A percentile compares a stretch with the other conserved stretches of the same genome.
Conservation (phyloP, 306 rosid genomes). For the Trichosanthes cucumerina region DNA sequence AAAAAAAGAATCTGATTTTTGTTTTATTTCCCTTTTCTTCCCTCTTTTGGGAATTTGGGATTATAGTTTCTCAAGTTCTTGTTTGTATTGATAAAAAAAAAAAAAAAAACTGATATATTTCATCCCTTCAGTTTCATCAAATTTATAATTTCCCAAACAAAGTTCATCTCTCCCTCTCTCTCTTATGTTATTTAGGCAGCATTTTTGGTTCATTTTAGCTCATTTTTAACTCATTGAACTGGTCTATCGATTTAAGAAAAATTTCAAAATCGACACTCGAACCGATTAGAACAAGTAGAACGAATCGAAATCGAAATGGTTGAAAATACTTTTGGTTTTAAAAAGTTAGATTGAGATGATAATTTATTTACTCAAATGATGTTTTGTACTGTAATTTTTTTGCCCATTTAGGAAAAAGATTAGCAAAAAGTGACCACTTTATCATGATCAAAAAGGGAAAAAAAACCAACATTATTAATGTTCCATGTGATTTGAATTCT, state of each 20-base stretch:
- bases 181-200: background rate
- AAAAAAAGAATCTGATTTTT: background rate
- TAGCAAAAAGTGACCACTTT: background rate
- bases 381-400: background rate
- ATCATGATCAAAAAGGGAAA: background rate
- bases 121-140: background rate
- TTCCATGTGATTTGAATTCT: conserved; percentile 3
- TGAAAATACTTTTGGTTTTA: background rate
- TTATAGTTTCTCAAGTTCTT: background rate
- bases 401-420: background rate
- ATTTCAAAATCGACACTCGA: too few species aligned
- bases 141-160: background rate
- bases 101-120: background rate
- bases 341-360: background rate
- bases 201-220: background rate
- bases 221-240: background rate
- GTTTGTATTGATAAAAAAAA: background rate
- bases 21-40: background rate
- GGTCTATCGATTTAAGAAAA: background rate
- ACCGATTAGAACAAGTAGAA: too few species aligned
- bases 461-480: background rate
- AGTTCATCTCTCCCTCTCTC: background rate
- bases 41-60: background rate
- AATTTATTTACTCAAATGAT: background rate
- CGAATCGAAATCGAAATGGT: background rate